Base-by-base conservation (phyloP, 148 eudicot genomes). In the Persicaria tinctoria region DNA sequence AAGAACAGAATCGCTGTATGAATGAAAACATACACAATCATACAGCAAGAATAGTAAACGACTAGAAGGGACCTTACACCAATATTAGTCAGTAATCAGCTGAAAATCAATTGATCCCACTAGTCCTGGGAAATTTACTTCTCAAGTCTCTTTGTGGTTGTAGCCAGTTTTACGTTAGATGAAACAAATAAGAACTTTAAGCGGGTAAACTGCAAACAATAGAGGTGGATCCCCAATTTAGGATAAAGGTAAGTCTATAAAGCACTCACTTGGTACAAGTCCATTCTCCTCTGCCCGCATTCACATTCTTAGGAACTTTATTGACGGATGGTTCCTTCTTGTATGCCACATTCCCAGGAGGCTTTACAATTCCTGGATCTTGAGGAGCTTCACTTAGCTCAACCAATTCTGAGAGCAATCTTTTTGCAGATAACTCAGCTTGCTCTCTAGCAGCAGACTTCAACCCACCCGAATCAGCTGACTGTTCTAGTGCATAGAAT, bases 401-500 rank as follows among this genome's bases (percentile, higher is more conserved):
- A 77, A 83, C 78, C 78, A 95, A 83, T 83, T 87, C 83, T 5
- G 82, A 82, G 51, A 95, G 76, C 85, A 95, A 84, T 78, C 85
- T 89, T 82, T 89, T 95, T 59, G 88, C 89, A 12, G 96, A 89
- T 76, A 77, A 78, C 74, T 90, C 90, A 68, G 84, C 79, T 77
- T 69, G 79, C 51, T 85, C 82, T 74, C 83, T 85, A 68, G 70
- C 84, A 46, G 87, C 69, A 78, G 86, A 72, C 75, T 75, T 85
- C 70, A 54, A 78, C 23, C 81, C 88, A 60, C 80, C 87, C 32
- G 87, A 82, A 72, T 79, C 73, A 77, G 85, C 87, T 66, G 75
- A 68, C 14, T 95, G 90, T 54, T 95, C 93, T 50, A 92, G 84
- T 56, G 93, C 97, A 83, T 86, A 90, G 51, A 78, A 69, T 69